These are phyloP conservation scores for Epithemia pelagica DNA, from an alignment of 108 stramenopile species.

Conservation along the genomic window DNA sequence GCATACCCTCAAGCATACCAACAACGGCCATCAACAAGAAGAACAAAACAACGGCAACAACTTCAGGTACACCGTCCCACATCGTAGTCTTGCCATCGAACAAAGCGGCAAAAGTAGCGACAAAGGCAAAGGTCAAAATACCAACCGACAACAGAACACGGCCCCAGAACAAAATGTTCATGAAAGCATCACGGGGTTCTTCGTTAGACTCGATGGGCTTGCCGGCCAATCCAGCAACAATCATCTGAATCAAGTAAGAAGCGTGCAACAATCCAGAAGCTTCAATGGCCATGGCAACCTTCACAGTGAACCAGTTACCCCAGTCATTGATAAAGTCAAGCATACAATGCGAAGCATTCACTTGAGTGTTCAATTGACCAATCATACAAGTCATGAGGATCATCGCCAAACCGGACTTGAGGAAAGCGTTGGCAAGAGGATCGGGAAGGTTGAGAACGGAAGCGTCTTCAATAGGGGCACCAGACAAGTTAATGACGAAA, in stretches of 20 bases:
- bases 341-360: constrained; percentile 55
- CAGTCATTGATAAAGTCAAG: constrained; percentile 71
- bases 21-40: constrained; percentile 63
- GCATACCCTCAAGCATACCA: constrained; percentile 83
- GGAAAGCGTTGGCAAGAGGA: constrained; percentile 52
- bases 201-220: constrained; percentile 50
- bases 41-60: constrained; percentile 53
- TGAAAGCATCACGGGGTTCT: constrained; percentile 26
- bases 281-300: constrained; percentile 54
- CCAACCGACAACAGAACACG: constrained; percentile 35
- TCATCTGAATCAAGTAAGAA: constrained; percentile 50
- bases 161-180: constrained; percentile 45
- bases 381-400: constrained; percentile 27
- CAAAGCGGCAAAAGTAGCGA: constrained; percentile 43
- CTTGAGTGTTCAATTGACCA: constrained; percentile 50
- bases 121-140: constrained; percentile 40
- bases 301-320: constrained; percentile 50
- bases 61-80: constrained; percentile 44
- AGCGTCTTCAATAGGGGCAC: constrained; percentile 45
- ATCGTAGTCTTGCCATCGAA: constrained; percentile 46
- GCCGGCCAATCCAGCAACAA: constrained; percentile 33
- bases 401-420: constrained; percentile 54
- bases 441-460: constrained; percentile 54
- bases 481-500: constrained; percentile 63
- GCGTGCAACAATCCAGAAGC: constrained; percentile 64